phyloP scores from a whole-genome alignment of 495 filamentous ascomycete genomes.

The Ascodesmis nigricans region DNA sequence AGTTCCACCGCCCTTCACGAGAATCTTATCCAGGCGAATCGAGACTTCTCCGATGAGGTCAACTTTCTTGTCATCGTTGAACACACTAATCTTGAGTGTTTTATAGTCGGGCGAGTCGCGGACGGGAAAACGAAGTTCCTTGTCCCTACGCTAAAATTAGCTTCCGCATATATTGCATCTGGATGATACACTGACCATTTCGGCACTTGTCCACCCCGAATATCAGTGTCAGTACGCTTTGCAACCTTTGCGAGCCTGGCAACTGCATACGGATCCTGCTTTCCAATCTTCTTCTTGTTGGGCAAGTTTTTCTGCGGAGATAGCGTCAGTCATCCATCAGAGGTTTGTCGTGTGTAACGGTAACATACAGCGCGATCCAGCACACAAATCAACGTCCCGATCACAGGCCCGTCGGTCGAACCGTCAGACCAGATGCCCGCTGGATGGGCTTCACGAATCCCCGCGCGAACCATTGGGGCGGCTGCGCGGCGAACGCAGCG shows the following conservation, averaged over 20 bases:
- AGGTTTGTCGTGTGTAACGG: slow-evolving; percentile 1
- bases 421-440: slow-evolving; percentile 93
- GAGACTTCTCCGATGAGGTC: slow-evolving; percentile 87
- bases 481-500: no score
- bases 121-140: slow-evolving; percentile 86
- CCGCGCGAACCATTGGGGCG: slow-evolving; percentile 19
- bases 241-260: slow-evolving; percentile 88
- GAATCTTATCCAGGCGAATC: slow-evolving; percentile 58
- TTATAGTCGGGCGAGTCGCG: slow-evolving; percentile 93
- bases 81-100: slow-evolving; percentile 79
- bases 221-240: slow-evolving; percentile 89
- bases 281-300: slow-evolving; percentile 88
- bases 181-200: slow-evolving; percentile 55
- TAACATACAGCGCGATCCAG: slow-evolving; percentile 46
- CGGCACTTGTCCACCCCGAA: slow-evolving; percentile 84
- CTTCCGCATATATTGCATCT: slow-evolving; percentile 8
- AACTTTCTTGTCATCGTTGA: slow-evolving; percentile 93
- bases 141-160: slow-evolving; percentile 46
- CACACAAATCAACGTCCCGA: slow-evolving; percentile 79
- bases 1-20: slow-evolving; percentile 72
- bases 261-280: slow-evolving; percentile 95
- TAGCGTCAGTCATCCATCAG: slow-evolving; percentile 12
- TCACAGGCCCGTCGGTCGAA: slow-evolving; percentile 80
- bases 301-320: slow-evolving; percentile 58
- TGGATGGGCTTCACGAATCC: slow-evolving; percentile 35